Percentiles rank a stretch among this genome's conserved stretches.
Conservation (phyloP, 768 basidiomycete genomes). For the Lentinus tigrinus region DNA sequence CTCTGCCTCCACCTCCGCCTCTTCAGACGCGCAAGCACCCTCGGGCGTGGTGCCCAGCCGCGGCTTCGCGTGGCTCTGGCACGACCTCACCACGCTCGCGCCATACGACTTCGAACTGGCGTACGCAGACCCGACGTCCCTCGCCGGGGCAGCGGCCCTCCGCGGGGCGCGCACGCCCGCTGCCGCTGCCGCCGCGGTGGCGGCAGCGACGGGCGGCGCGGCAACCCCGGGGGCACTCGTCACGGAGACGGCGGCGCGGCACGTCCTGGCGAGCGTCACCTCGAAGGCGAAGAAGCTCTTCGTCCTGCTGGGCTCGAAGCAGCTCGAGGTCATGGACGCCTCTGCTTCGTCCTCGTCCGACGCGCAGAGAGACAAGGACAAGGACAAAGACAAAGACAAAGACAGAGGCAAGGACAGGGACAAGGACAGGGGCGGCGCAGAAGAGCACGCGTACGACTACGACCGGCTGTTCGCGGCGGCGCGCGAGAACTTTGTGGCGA, state of each 20-base stretch:
- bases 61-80: conserved; percentile 80
- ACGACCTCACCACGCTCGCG: conserved; percentile 84
- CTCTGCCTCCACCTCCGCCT: conserved; percentile 9
- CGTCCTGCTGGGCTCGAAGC: conserved; percentile 61
- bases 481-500: conserved; percentile 82
- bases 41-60: conserved; percentile 26
- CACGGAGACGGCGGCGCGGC: conserved; percentile 75
- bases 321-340: conserved; percentile 60
- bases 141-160: conserved; percentile 46
- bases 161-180: conserved; percentile 16
- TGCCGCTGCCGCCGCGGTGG: conserved; percentile 27
- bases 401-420: conserved; percentile 22
- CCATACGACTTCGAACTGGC: conserved; percentile 80
- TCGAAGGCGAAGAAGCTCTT: conserved; percentile 86
- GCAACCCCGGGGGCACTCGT: conserved; percentile 37
- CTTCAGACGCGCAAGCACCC: conserved; percentile 1
- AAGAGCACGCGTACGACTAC: conserved; percentile 58
- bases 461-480: conserved; percentile 72
- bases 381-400: too few relatives aligned
- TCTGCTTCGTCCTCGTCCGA: conserved; percentile 23
- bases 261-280: conserved; percentile 85
- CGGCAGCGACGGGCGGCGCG: conserved; percentile 31
- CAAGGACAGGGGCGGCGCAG: conserved; percentile 20
- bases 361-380: conserved; percentile 15
- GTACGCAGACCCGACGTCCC: conserved; percentile 61